phyloP scores from a whole-genome alignment of 257 asterid genomes.

The Nicotiana knightiana region DNA sequence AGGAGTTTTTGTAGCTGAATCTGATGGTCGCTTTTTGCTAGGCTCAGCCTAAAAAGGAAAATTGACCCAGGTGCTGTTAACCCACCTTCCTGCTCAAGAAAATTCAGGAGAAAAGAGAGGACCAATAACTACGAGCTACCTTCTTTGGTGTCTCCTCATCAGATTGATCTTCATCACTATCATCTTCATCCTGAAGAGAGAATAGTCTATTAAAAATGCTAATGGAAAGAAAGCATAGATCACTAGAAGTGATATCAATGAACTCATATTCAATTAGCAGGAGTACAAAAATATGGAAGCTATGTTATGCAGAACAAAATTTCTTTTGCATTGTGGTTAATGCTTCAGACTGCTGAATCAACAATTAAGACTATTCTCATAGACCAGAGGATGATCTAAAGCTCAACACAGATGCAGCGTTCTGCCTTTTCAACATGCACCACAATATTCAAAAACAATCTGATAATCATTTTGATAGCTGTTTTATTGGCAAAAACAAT shows the following conservation, averaged over 20 bases:
- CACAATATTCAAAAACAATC: background rate
- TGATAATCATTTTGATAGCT: background rate
- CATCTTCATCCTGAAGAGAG: slow-evolving; percentile 10
- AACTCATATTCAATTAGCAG: background rate
- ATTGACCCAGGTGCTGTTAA: background rate
- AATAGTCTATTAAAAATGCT: background rate
- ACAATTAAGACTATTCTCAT: background rate
- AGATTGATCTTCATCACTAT: slow-evolving; percentile 31
- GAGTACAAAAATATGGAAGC: background rate
- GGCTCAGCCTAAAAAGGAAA: slow-evolving; percentile 31
- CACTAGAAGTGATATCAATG: background rate
- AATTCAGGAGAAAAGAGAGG: background rate
- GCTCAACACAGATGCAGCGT: background rate
- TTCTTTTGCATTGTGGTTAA: background rate
- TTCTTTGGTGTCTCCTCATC: slow-evolving; percentile 81
- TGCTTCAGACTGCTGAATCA: background rate
- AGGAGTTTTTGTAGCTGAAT: slow-evolving; percentile 54
- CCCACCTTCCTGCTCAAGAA: background rate
- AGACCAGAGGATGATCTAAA: background rate
- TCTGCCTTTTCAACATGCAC: background rate
- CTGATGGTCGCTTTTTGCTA: slow-evolving; percentile 52
- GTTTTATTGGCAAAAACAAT: background rate
- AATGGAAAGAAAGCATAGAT: background rate
- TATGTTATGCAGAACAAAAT: background rate
- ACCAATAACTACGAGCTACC: slow-evolving; percentile 30